Evolutionary conservation across 345 rosid genomes (phyloP).

Genomic region (Clausena lansium): DNA sequence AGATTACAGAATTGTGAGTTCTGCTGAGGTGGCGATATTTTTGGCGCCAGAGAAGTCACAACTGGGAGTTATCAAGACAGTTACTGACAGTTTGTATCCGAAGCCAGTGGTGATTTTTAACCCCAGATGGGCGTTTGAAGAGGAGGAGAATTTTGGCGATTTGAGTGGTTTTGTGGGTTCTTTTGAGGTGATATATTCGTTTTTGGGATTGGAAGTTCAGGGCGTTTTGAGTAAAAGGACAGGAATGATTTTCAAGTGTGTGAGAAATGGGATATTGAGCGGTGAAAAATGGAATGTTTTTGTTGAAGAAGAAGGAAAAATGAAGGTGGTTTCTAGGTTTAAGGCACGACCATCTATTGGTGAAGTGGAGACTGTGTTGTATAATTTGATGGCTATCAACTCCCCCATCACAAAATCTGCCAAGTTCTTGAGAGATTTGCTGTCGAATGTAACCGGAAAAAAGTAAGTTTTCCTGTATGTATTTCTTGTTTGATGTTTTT

Average conservation of each 20-base stretch:
- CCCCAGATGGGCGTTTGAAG: constrained; percentile 71
- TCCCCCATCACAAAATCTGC: constrained; percentile 88
- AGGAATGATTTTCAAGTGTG: constrained; percentile 77
- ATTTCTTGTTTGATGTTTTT: not conserved
- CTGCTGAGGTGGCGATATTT: constrained; percentile 65
- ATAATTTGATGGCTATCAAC: constrained; percentile 82
- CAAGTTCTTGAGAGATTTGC: constrained; percentile 63
- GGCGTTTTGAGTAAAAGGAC: constrained; percentile 67
- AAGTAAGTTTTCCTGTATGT: constrained; percentile 31
- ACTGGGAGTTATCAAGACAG: constrained; percentile 31
- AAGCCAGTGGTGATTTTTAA: constrained; percentile 80
- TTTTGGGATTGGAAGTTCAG: constrained; percentile 68
- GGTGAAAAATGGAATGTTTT: constrained; percentile 75
- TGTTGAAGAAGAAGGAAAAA: constrained; percentile 60
- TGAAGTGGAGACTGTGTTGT: constrained; percentile 76
- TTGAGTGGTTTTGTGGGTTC: constrained; percentile 46
- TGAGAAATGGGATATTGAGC: constrained; percentile 74
- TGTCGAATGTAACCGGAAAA: constrained; percentile 69
- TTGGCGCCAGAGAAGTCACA: constrained; percentile 62
- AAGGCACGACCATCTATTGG: constrained; percentile 62
- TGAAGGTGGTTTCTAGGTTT: constrained; percentile 72
- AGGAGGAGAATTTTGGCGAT: constrained; percentile 56
- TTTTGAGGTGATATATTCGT: constrained; percentile 80
- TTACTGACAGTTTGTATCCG: constrained; percentile 41
- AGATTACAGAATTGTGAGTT: constrained; percentile 28